Conservation (phyloP, 1,139 yeast species). For the Wickerhamomyces sp. region DNA sequence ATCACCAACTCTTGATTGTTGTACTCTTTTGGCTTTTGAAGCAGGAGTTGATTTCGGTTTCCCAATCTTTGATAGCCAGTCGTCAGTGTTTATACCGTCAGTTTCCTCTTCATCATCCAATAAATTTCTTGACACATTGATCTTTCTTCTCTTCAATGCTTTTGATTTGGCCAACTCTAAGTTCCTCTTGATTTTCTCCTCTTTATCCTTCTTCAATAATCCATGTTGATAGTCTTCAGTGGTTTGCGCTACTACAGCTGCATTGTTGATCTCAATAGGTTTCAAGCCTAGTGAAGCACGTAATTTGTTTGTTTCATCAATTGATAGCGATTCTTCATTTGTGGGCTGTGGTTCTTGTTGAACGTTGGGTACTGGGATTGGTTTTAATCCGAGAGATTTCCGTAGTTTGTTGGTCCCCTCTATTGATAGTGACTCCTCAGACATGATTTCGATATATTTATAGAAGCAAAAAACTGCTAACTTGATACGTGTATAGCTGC, state of each 20-base stretch:
- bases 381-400: constrained; percentile 32
- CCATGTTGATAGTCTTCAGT: constrained; percentile 18
- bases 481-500: background rate
- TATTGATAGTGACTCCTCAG: constrained; percentile 31
- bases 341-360: too few relatives aligned
- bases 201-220: constrained; percentile 6
- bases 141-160: constrained; percentile 20
- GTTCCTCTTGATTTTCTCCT: constrained; percentile 17
- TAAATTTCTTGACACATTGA: constrained; percentile 18
- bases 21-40: constrained; percentile 11
- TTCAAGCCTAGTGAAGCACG: too few relatives aligned
- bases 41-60: constrained; percentile 2
- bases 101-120: constrained; percentile 26
- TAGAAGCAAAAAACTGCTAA: too few relatives aligned
- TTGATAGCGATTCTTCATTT: too few relatives aligned
- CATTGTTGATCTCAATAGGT: too few relatives aligned
- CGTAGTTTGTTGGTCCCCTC: constrained; percentile 47
- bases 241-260: constrained; percentile 13
- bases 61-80: constrained; percentile 35
- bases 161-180: constrained; percentile 22
- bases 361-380: constrained; percentile 17
- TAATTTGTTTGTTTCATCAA: too few relatives aligned
- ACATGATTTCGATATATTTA: background rate
- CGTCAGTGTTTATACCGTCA: constrained; percentile 29
- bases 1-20: constrained; percentile 12